Base-by-base conservation (phyloP, 495 filamentous ascomycete genomes). In the Friedmanniomyces endolithicus region DNA sequence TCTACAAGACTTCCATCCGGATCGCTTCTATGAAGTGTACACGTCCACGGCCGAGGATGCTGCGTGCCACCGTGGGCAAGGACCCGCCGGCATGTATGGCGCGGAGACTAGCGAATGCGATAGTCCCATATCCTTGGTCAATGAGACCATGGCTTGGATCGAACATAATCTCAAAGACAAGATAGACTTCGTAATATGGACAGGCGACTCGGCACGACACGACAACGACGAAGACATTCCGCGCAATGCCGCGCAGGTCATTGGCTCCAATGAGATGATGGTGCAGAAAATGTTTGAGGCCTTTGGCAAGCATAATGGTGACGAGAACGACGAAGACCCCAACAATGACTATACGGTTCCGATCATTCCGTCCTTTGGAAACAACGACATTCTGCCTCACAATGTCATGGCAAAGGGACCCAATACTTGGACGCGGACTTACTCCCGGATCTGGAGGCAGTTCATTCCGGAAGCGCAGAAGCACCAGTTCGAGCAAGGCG, bases 141-240 rank as follows among this genome's bases (percentile, higher is more conserved):
- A 97, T 69, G 86, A 82, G 64, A 97, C 94, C 0, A 90, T 97
- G 67, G 75, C 80, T 55, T 99, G 92, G 92, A 85, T 99, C 51
- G 75, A 81, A n/a, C 75, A 82, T 25, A 84, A 95, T 60, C 63
- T 99, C 34, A 85, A 80, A 64, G 87, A 87, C 70, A 67, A 81
- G 11, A 77, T 99, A 50, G 92, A 99, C 69, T 99, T 99, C 65
- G 84, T 97, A 37, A 74, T 99, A 49, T 99, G 94, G 94, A 97
- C 94, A 0, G 92, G 92, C 52, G 92, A 99, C 67, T 94, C 87
- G 20, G 90, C 88, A 29, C 81, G 94, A 56, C 92, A 98, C 67
- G 92, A 96, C 68, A 94, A 84, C 69, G 92, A 98, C 64, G 88
- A 90, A 65, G 66, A 78, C 37, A 78, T 86, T 17, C 92, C 92